Evolutionary conservation across 2,329 filamentous ascomycete genomes (phyloP), one percentile per base, ranked within the genome.

Genomic region (Ascochyta rabiei): DNA sequence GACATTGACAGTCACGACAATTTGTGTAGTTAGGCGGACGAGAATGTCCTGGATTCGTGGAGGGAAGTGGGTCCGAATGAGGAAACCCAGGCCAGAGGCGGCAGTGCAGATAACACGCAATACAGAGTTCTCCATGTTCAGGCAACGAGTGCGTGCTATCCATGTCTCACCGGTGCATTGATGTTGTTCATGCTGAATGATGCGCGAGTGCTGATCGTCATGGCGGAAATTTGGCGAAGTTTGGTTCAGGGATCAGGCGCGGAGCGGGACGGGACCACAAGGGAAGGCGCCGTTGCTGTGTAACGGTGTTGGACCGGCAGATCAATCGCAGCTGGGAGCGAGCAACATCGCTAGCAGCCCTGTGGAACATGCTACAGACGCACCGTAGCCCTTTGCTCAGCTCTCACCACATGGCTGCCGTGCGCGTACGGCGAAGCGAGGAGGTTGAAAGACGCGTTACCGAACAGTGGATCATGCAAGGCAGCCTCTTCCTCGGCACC

Each of bases 211-310:
- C 12, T 33, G 45, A 48, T 45, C 42, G 42, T 16, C 49, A n/a
- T 45, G 16, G 34, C 15, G 39, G 26, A 48, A 24, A 40, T 37
- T 37, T 28, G 21, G 30, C 24, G 47, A 33, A 42, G n/a, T 41
- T 47, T 42, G 37, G 45, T 28, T 43, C 35, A 50, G 52, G 42
- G 42, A 50, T 39, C 38, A 35, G n/a, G 50, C 19, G 46, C 51
- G 51, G 51, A 23, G 34, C 52, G 52, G 52, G 40, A 45, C 46
- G 52, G 45, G 18, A 44, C 40, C 35, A 45, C 35, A 34, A 45
- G 39, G 51, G 45, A 40, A 45, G 48, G 41, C 46, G 52, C 52
- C 52, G 52, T 55, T 55, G 37, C 47, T 55, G 52, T 41, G 52
- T 46, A 23, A 55, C 46, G 37, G 50, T 45, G 24, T 28, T 55